Percentiles rank a stretch among this genome's conserved stretches.
These are phyloP conservation scores for Ophiostoma piceae DNA, from an alignment of 2,329 filamentous ascomycete species.

Conservation along the genomic window DNA sequence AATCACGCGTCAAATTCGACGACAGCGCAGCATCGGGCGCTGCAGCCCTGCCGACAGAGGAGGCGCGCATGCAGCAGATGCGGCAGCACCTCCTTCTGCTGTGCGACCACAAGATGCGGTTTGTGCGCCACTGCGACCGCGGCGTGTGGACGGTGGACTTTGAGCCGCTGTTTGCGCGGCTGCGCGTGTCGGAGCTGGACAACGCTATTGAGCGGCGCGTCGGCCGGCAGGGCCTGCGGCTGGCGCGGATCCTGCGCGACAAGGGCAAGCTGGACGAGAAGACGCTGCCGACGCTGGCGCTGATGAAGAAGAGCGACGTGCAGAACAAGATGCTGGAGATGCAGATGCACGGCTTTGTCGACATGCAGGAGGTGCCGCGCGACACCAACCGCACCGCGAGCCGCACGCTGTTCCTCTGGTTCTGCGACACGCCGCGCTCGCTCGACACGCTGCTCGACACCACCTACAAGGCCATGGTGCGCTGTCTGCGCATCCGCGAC, in stretches of 20 bases:
- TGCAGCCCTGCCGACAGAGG: conserved; percentile 28
- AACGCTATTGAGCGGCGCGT: conserved; percentile 72
- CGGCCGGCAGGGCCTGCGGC: conserved; percentile 68
- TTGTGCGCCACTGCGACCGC: conserved; percentile 63
- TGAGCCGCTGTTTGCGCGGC: conserved; percentile 59
- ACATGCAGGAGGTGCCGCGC: conserved; percentile 89
- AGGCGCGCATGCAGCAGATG: conserved; percentile 53
- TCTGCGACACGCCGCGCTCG: conserved; percentile 72
- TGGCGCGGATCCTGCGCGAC: conserved; percentile 78
- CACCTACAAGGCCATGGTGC: conserved; percentile 83
- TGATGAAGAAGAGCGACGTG: conserved; percentile 81
- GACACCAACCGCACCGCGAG: conserved; percentile 77
- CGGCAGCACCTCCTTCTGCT: conserved; percentile 70
- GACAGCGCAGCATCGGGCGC: conserved; percentile 34
- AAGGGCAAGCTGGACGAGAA: conserved; percentile 96
- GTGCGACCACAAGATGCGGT: conserved; percentile 61
- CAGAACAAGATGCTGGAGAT: conserved; percentile 79
- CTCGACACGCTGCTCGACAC: conserved; percentile 68
- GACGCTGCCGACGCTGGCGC: conserved; percentile 69
- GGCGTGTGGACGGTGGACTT: conserved; percentile 84
- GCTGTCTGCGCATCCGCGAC: conserved; percentile 72
- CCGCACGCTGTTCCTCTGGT: conserved; percentile 87
- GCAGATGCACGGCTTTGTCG: conserved; percentile 78
- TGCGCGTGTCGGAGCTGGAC: conserved; percentile 76
- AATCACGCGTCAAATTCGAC: conserved; percentile 45